Conservation (phyloP, 139 green algal genomes). For the Chlamydomonas asymmetrica region DNA sequence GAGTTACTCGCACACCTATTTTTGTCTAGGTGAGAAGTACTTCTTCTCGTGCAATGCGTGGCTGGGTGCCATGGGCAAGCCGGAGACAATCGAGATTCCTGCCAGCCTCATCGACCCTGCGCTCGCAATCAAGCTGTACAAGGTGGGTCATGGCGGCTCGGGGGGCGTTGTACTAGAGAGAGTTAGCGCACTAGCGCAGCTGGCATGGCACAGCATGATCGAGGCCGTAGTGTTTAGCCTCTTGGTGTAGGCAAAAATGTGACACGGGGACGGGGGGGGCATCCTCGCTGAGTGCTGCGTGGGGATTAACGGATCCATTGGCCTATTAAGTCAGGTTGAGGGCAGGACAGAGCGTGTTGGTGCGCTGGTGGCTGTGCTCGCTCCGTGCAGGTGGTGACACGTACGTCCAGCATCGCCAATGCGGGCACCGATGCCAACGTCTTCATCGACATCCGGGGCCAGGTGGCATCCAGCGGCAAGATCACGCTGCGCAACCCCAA, state of each 20-base stretch:
- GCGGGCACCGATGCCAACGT: constrained; percentile 67
- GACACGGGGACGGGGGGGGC: no score
- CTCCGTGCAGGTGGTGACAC: constrained; percentile 38
- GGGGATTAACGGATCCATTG: no score
- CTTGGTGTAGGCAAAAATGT: no score
- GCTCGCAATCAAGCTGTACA: constrained; percentile 20
- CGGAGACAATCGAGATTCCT: constrained; percentile 45
- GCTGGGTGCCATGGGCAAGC: constrained; percentile 26
- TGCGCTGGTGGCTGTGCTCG: background rate
- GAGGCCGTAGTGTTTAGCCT: no score
- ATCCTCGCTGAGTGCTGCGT: no score
- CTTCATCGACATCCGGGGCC: constrained; percentile 55
- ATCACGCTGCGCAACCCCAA: constrained; percentile 22
- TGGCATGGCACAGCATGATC: no score
- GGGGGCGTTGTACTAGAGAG: no score
- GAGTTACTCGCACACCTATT: no score
- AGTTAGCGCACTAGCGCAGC: no score
- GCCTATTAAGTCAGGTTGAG: no score
- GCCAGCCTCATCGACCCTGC: constrained; percentile 30
- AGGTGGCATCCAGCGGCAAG: constrained; percentile 15
- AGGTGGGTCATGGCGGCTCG: constrained; percentile 3
- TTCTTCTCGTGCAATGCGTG: constrained; percentile 43
- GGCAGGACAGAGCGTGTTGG: constrained; percentile 9
- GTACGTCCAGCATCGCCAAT: constrained; percentile 49
- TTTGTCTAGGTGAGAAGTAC: constrained; percentile 43